phyloP scores from a whole-genome alignment of 75 land plant genomes.

The Sequoiadendron giganteum region DNA sequence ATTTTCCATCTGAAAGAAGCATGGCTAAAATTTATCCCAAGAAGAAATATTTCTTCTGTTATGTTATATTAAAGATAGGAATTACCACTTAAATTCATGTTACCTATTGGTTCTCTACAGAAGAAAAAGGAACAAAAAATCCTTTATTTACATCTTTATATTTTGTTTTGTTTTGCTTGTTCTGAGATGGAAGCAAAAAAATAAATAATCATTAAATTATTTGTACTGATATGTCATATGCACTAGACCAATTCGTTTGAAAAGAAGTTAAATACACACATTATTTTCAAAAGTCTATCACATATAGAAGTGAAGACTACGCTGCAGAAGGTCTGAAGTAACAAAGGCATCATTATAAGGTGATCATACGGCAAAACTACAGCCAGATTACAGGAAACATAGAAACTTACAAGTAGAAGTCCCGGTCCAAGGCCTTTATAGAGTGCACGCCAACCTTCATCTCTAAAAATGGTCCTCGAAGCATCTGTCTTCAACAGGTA shows the following conservation, averaged over 20 bases:
- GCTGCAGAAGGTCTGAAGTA: neutral
- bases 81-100: neutral
- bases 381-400: neutral
- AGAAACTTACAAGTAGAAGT: slow-evolving; percentile 77
- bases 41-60: neutral
- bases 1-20: neutral
- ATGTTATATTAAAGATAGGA: neutral
- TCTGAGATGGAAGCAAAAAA: neutral
- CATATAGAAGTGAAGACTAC: neutral
- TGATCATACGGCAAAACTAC: neutral
- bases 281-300: neutral
- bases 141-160: neutral
- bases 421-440: slow-evolving; percentile 90
- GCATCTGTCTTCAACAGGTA: slow-evolving; percentile 68
- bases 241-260: neutral
- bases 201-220: neutral
- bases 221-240: neutral
- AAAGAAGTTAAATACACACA: neutral
- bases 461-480: slow-evolving; percentile 69
- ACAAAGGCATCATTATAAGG: neutral
- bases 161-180: neutral
- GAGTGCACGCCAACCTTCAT: slow-evolving; percentile 86
- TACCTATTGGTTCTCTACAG: neutral
- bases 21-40: neutral
- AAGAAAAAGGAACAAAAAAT: neutral